Base-by-base conservation (phyloP, 805 yeast genomes). In the Sungouiozyma ichnusensis region DNA sequence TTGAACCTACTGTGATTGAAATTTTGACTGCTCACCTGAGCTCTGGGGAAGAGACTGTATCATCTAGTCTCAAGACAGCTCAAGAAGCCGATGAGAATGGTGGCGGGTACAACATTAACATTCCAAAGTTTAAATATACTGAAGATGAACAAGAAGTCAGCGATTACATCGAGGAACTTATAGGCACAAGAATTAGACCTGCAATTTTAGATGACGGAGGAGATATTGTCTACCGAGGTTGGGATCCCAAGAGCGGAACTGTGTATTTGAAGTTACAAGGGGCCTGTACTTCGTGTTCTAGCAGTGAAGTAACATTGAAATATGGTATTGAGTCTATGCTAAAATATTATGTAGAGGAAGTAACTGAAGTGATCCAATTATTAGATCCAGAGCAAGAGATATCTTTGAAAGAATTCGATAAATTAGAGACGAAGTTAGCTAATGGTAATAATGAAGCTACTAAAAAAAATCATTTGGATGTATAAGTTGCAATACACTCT, bases 201-300 rank as follows among this genome's bases (percentile, higher is more conserved):
- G 96, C 97, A 1, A 87, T 92, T 44, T 95, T 87, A 66, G 99
- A 92, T 55, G 99, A 92, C 56, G 99, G 99, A 48, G 99, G 99
- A 29, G 97, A 92, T 57, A 80, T 92, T 47, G 88, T 85, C 53
- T 94, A 79, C 60, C 74, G 84, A 45, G 92, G 85, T 4, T 88
- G 85, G 58, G 85, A 85, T 44, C 86, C 82, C 48, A 85, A 81
- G 44, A 72, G 82, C 1, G 98, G 98, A 1, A 78, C 82, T 13
- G 97, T 94, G 5, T 84, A 77, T 60, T 74, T 92, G 52, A 86
- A 84, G 59, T 68, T 92, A 37, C 88, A 85, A 53, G 99, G 99
- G 38, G 97, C 98, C 6, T 92, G 99, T 65, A 81, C 94, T 42
- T 76, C 94, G 2, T 92, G 99, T 54, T 86, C 94, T 3, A 72